Conservation (phyloP, 305 asterid species). For the Ilex paraguariensis region DNA sequence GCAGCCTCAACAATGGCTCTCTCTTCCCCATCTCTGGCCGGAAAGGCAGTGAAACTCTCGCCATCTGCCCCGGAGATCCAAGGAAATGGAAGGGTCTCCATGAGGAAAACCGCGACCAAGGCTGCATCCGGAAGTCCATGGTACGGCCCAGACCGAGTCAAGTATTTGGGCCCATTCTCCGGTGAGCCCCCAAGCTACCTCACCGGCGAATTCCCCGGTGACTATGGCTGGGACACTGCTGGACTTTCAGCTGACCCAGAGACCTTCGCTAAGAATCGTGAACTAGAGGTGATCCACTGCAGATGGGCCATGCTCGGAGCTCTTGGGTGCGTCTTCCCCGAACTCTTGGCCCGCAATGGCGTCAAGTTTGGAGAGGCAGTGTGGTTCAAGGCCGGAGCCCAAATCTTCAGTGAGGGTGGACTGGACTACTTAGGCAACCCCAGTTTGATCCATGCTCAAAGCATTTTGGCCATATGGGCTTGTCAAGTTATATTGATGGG, state of each 20-base stretch:
- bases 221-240: constrained; percentile 32
- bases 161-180: too few relatives aligned
- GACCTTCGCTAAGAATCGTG: constrained; percentile 31
- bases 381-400: constrained; percentile 56
- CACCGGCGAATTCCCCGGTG: constrained; percentile 28
- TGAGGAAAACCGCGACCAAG: constrained; percentile 39
- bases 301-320: too few relatives aligned
- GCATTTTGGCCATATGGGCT: constrained; percentile 44
- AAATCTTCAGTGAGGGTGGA: constrained; percentile 57
- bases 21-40: too few relatives aligned
- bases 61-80: too few relatives aligned
- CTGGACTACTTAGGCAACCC: constrained; percentile 62
- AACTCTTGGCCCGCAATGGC: constrained; percentile 40
- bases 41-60: too few relatives aligned
- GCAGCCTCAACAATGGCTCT: too few relatives aligned
- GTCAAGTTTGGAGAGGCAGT: constrained; percentile 61
- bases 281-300: not conserved
- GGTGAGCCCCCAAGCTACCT: too few relatives aligned
- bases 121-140: constrained; percentile 23
- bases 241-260: constrained; percentile 31
- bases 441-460: constrained; percentile 53
- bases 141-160: too few relatives aligned
- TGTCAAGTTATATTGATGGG: constrained; percentile 35
- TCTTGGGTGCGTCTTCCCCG: too few relatives aligned
- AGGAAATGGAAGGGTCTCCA: constrained; percentile 24